These are phyloP conservation scores for Cutaneotrichosporon mucoides DNA, from an alignment of 1,284 basidiomycete species.

Conservation along the genomic window DNA sequence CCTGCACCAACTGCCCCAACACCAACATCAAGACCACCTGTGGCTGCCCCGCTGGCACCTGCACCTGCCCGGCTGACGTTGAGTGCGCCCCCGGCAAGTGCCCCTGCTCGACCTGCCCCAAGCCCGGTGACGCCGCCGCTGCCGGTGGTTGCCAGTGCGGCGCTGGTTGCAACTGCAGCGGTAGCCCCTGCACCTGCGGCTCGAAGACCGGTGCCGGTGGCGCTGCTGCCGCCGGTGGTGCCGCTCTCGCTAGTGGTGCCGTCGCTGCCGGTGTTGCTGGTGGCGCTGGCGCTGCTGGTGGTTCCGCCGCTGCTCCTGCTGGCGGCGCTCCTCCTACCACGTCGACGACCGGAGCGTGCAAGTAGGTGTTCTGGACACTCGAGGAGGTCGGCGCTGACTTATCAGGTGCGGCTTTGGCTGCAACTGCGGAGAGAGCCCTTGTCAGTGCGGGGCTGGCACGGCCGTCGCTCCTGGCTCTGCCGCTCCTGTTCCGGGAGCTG, in stretches of 20 bases:
- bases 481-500: neutral
- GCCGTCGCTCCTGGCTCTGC: neutral
- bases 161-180: neutral
- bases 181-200: neutral
- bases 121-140: neutral
- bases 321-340: too few relatives aligned
- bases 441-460: neutral
- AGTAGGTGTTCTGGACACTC: too few relatives aligned
- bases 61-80: neutral
- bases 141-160: neutral
- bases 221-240: neutral
- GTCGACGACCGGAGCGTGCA: too few relatives aligned
- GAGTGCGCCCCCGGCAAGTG: constrained; percentile 16
- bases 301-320: too few relatives aligned
- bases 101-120: constrained; percentile 16
- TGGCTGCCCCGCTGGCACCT: neutral
- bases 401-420: constrained; percentile 3
- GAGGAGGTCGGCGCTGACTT: too few relatives aligned
- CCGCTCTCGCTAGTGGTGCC: too few relatives aligned
- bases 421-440: constrained; percentile 1
- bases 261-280: too few relatives aligned
- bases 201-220: neutral
- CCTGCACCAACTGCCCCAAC: too few relatives aligned
- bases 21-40: neutral
- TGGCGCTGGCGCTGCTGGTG: too few relatives aligned